phyloP scores from a whole-genome alignment of 1,139 yeast species.

The Nakaseomyces bracarensis region DNA sequence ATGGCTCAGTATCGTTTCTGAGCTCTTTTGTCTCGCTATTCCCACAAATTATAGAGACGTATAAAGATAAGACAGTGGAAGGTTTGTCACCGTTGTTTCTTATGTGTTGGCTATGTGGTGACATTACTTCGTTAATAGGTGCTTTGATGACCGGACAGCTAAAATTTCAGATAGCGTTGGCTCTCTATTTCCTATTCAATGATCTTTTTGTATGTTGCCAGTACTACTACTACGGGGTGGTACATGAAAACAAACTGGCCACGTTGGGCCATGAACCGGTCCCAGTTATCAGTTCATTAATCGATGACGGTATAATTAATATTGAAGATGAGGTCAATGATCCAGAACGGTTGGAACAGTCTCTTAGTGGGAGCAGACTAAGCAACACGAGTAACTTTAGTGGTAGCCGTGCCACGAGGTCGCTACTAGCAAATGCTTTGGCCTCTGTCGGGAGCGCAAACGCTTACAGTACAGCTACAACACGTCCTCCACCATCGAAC shows the following conservation, averaged over 20 bases:
- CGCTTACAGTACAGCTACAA: slow-evolving; percentile 12
- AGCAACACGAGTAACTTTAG: slow-evolving; percentile 5
- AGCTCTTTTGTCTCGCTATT: slow-evolving; percentile 82
- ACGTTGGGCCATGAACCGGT: slow-evolving; percentile 33
- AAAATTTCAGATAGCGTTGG: slow-evolving; percentile 66
- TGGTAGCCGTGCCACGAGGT: slow-evolving; percentile 5
- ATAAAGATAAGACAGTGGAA: slow-evolving; percentile 68
- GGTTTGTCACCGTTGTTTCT: slow-evolving; percentile 78
- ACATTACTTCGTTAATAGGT: slow-evolving; percentile 69
- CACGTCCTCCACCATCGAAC: slow-evolving; percentile 9
- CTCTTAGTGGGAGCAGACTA: not conserved
- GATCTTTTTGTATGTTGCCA: slow-evolving; percentile 68
- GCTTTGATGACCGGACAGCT: slow-evolving; percentile 71
- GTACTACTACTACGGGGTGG: slow-evolving; percentile 57
- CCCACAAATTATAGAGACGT: slow-evolving; percentile 78
- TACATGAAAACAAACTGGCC: slow-evolving; percentile 34
- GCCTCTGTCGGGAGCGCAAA: slow-evolving; percentile 7
- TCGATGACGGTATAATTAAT: slow-evolving; percentile 5
- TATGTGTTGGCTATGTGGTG: slow-evolving; percentile 77
- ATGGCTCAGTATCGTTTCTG: slow-evolving; percentile 47
- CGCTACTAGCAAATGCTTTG: slow-evolving; percentile 10
- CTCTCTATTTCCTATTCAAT: slow-evolving; percentile 65
- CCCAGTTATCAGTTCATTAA: slow-evolving; percentile 15
- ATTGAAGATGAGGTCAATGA: slow-evolving; percentile 9
- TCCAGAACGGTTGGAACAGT: slow-evolving; percentile 7